Conservation (phyloP, 441 rosid species). For the Aleurites moluccanus region DNA sequence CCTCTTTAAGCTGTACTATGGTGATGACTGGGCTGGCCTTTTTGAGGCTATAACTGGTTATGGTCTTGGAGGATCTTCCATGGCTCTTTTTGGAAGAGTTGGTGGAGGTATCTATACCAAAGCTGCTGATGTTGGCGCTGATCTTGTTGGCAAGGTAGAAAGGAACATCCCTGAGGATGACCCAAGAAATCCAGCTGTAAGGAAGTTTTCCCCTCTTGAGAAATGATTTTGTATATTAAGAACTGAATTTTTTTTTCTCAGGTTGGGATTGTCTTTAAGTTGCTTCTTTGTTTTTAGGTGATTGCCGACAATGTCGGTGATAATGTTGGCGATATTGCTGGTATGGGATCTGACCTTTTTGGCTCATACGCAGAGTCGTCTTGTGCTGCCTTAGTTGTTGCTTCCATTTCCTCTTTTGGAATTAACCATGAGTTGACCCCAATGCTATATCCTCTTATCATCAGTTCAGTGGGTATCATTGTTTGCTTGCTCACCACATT, state of each 20-base stretch:
- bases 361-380: slow-evolving; percentile 96
- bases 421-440: slow-evolving; percentile 75
- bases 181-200: slow-evolving; percentile 51
- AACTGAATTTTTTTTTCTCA: slow-evolving; percentile 1
- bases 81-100: slow-evolving; percentile 97
- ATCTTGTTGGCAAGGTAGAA: slow-evolving; percentile 42
- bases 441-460: slow-evolving; percentile 75
- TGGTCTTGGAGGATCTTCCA: slow-evolving; percentile 97
- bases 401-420: slow-evolving; percentile 93
- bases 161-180: slow-evolving; percentile 42
- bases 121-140: slow-evolving; percentile 60
- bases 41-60: slow-evolving; percentile 93
- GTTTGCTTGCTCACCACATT: slow-evolving; percentile 84
- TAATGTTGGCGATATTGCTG: slow-evolving; percentile 96
- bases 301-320: slow-evolving; percentile 98
- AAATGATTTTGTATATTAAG: slow-evolving; percentile 3
- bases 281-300: slow-evolving; percentile 35
- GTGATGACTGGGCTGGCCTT: slow-evolving; percentile 92
- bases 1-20: slow-evolving; percentile 78
- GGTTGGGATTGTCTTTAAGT: slow-evolving; percentile 2
- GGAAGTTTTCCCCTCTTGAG: slow-evolving; percentile 20
- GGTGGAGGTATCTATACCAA: slow-evolving; percentile 95
- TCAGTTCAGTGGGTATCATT: slow-evolving; percentile 83
- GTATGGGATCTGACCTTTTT: slow-evolving; percentile 97
- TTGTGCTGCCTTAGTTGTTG: slow-evolving; percentile 87